These are phyloP conservation scores for Thermomucor indicae-seudaticae DNA, from an alignment of 371 early-diverging fungal genomes.

Conservation along the genomic window DNA sequence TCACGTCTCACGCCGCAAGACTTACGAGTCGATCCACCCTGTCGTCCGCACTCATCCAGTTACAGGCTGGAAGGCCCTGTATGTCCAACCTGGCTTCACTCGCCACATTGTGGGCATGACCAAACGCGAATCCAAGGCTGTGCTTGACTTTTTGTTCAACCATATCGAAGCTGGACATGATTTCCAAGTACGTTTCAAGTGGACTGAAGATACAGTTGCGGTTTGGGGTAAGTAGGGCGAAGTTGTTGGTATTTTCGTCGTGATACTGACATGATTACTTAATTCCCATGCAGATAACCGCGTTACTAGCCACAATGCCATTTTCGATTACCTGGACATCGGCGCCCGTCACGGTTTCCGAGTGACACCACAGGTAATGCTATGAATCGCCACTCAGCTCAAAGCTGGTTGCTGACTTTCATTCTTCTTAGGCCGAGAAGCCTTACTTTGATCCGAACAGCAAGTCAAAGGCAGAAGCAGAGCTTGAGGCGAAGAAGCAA, in stretches of 20 bases:
- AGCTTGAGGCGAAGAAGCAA: background rate
- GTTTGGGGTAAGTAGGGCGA: slow-evolving; percentile 62
- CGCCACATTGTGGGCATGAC: slow-evolving; percentile 51
- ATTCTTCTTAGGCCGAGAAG: slow-evolving; percentile 46
- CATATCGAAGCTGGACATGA: slow-evolving; percentile 51
- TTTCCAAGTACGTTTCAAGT: slow-evolving; percentile 62
- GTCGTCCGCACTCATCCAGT: slow-evolving; percentile 65
- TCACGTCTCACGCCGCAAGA: slow-evolving; percentile 36
- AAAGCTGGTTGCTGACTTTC: too few relatives aligned
- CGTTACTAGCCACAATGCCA: slow-evolving; percentile 45
- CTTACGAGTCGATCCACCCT: slow-evolving; percentile 48
- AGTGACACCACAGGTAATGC: slow-evolving; percentile 49
- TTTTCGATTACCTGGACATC: slow-evolving; percentile 43
- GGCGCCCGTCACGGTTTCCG: slow-evolving; percentile 37
- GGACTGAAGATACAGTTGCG: slow-evolving; percentile 54
- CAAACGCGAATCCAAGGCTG: slow-evolving; percentile 51
- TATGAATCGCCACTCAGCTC: too few relatives aligned
- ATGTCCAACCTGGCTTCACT: slow-evolving; percentile 58
- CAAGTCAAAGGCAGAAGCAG: slow-evolving; percentile 1
- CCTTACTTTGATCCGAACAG: slow-evolving; percentile 55
- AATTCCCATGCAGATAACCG: slow-evolving; percentile 40
- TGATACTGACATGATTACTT: background rate
- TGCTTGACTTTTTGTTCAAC: slow-evolving; percentile 50
- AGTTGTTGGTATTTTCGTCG: background rate
- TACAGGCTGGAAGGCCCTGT: slow-evolving; percentile 65